phyloP scores from a whole-genome alignment of 1,139 yeast species.

The Hansenula sp. region DNA sequence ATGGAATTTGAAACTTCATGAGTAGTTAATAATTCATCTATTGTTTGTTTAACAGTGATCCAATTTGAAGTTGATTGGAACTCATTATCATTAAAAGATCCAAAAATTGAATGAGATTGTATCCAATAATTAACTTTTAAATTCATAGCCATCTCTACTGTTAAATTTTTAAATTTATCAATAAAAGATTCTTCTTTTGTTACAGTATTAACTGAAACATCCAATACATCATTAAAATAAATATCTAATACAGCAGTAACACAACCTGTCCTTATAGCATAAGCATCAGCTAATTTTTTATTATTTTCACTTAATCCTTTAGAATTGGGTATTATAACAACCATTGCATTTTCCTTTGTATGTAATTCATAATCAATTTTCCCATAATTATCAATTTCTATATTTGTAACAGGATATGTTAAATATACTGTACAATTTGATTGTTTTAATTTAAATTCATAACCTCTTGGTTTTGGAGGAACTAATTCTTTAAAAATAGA shows the following conservation, averaged over 20 bases:
- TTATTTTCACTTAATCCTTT: constrained; percentile 18
- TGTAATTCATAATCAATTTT: constrained; percentile 18
- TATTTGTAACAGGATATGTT: constrained; percentile 17
- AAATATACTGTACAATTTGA: constrained; percentile 14
- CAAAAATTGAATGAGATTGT: constrained; percentile 30
- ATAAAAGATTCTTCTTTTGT: constrained; percentile 19
- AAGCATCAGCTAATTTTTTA: constrained; percentile 21
- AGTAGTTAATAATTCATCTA: constrained; percentile 29
- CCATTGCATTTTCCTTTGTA: constrained; percentile 23
- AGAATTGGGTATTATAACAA: constrained; percentile 19
- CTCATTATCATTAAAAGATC: constrained; percentile 7
- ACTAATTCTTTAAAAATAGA: constrained; percentile 14
- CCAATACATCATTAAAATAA: constrained; percentile 17
- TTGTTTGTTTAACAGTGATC: constrained; percentile 24
- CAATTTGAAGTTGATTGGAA: constrained; percentile 22
- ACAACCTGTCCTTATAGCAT: constrained; percentile 21
- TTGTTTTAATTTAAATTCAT: constrained; percentile 15
- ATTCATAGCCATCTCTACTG: constrained; percentile 29
- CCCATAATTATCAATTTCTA: constrained; percentile 19
- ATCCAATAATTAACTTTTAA: constrained; percentile 35
- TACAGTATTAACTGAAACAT: constrained; percentile 6
- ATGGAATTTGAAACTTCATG: constrained; percentile 29
- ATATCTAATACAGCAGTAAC: constrained; percentile 19
- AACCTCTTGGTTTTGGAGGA: constrained; percentile 17
- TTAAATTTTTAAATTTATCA: constrained; percentile 26